These are phyloP conservation scores for Fistulina hepatica DNA, from an alignment of 1,284 basidiomycete species.

Conservation along the genomic window DNA sequence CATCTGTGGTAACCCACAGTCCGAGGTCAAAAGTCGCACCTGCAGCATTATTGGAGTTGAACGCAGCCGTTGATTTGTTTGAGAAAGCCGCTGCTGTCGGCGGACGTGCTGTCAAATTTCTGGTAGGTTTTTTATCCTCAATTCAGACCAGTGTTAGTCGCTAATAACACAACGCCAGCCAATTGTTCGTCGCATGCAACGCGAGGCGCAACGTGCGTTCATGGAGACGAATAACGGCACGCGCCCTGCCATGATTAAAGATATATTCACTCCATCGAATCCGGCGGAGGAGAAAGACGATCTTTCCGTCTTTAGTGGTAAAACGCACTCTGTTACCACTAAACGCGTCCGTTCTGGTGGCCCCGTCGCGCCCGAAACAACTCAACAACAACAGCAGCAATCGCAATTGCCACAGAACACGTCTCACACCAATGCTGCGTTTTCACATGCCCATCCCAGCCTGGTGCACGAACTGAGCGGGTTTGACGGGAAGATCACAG, in stretches of 20 bases:
- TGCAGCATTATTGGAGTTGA: slow-evolving; percentile 52
- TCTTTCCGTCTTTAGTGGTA: slow-evolving; percentile 61
- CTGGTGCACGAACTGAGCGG: slow-evolving; percentile 46
- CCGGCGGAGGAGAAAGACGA: slow-evolving; percentile 43
- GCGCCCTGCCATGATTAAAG: slow-evolving; percentile 33
- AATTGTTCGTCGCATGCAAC: slow-evolving; percentile 45
- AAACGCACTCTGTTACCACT: slow-evolving; percentile 46
- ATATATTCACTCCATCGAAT: slow-evolving; percentile 46
- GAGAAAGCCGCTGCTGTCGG: slow-evolving; percentile 46
- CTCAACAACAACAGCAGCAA: too few species aligned
- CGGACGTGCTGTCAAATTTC: slow-evolving; percentile 53
- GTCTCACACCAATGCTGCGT: slow-evolving; percentile 27
- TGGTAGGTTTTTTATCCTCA: slow-evolving; percentile 30
- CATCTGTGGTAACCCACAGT: slow-evolving; percentile 57
- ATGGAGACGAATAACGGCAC: slow-evolving; percentile 35
- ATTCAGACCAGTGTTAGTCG: neutral
- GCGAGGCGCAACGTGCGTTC: slow-evolving; percentile 48
- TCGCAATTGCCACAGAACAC: slow-evolving; percentile 10
- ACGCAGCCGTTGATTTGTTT: slow-evolving; percentile 49
- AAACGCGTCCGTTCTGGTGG: slow-evolving; percentile 21
- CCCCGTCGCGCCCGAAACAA: too few species aligned
- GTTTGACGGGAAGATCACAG: slow-evolving; percentile 47
- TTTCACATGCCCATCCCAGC: slow-evolving; percentile 45
- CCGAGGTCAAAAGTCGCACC: slow-evolving; percentile 52
- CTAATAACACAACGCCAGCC: slow-evolving; percentile 32